Evolutionary conservation across 441 rosid species (phyloP), one percentile per base, ranked within the genome.

Genomic region (Breynia disticha): DNA sequence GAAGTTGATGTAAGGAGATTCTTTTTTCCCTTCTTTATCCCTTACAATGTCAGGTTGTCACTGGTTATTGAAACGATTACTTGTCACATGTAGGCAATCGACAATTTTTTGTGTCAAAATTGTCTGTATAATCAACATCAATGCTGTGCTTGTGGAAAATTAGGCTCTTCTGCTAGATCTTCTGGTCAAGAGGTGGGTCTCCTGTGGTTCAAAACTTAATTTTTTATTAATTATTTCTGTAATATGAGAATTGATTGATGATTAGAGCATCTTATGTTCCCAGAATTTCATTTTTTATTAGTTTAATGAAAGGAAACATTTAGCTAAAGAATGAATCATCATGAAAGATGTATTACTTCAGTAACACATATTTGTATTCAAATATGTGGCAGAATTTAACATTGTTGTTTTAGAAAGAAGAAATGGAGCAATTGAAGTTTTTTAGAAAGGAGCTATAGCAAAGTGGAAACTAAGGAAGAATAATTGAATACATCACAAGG

Each of bases 121-220:
- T 86, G 90, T 67, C 53, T 53, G 35, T 62, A 73, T 62, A 49
- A 72, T 67, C 71, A 68, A 64, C 87, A 86, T 63, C 95, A 83
- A 46, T 83, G 95, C 71, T 80, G 62, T 70, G 83, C 72, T 38
- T 81, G 90, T 58, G 95, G 95, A 47, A 56, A 67, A 48, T 58
- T 83, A 60, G 90, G 95, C 35, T 80, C 81, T 35, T 82, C 86
- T 37, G 72, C 73, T 55, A 63, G 50, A 63, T 71, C 70, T 46
- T 56, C 65, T 41, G 53, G 67, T 63, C 82, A 72, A 71, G 87
- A 82, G 83, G 90, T 82, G 67, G 46, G 58, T 46, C 19, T 38
- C 42, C 42, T 54, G 45, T 59, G 19, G 16, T 72, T 41, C 28
- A 28, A 37, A 50, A 39, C 54, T 39, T 16, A 15, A 15, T 39